Conservation (phyloP, 768 basidiomycete species). For the Leucosporidium yakuticum region DNA sequence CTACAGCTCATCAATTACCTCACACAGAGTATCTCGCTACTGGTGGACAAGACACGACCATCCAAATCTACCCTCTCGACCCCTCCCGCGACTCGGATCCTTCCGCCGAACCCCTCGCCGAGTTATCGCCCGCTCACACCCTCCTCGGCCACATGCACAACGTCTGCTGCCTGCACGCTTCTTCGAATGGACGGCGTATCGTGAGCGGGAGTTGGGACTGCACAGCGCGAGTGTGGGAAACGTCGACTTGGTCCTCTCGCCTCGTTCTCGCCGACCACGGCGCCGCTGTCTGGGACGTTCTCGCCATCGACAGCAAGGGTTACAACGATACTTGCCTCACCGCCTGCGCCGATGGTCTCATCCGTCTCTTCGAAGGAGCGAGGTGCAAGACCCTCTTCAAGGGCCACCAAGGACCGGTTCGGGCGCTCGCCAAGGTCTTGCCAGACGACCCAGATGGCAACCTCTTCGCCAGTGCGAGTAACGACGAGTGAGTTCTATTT, state of each 20-base stretch:
- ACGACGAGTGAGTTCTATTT: conserved; percentile 4
- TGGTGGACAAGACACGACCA: conserved; percentile 77
- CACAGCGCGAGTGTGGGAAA: conserved; percentile 23
- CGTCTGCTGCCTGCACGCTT: conserved; percentile 71
- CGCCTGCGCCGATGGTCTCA: conserved; percentile 91
- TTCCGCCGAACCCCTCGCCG: conserved; percentile 53
- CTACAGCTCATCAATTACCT: background rate
- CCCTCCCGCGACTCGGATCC: conserved; percentile 45
- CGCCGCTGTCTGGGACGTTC: conserved; percentile 89
- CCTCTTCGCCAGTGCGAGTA: conserved; percentile 60
- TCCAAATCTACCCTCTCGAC: conserved; percentile 67
- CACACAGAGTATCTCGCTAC: conserved; percentile 68
- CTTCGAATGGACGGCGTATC: conserved; percentile 31
- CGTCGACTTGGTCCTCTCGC: conserved; percentile 58
- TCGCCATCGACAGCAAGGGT: conserved; percentile 52
- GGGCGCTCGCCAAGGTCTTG: conserved; percentile 63
- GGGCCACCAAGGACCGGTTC: conserved; percentile 81
- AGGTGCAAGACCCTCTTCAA: conserved; percentile 60
- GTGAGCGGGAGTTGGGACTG: conserved; percentile 30
- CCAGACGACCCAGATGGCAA: conserved; percentile 50
- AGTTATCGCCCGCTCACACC: conserved; percentile 47
- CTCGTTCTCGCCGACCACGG: conserved; percentile 74
- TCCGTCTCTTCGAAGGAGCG: conserved; percentile 57
- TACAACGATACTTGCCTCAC: conserved; percentile 3
- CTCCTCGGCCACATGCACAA: conserved; percentile 83